Evolutionary conservation across 1,284 basidiomycete species (phyloP).

Genomic region (Pseudozyma sp.): DNA sequence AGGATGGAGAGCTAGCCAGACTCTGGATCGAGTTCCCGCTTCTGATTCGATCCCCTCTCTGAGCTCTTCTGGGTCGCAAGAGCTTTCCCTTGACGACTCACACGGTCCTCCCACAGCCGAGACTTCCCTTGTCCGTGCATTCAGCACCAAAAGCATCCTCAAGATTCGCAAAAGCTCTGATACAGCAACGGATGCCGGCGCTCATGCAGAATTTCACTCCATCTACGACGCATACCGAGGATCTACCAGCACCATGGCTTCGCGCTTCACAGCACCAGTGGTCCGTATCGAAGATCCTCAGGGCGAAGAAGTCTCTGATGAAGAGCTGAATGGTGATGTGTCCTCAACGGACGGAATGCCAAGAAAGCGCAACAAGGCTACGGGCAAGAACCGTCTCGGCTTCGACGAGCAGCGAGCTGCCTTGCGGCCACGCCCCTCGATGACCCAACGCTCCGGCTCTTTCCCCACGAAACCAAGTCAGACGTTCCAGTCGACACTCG

Average conservation of each 20-base stretch:
- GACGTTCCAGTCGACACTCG: slow-evolving; percentile 16
- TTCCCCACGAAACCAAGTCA: slow-evolving; percentile 9
- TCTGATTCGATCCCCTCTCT: slow-evolving; percentile 31
- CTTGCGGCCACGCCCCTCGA: slow-evolving; percentile 7
- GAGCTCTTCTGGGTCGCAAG: slow-evolving; percentile 31
- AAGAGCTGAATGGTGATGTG: slow-evolving; percentile 20
- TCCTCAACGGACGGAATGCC: slow-evolving; percentile 28
- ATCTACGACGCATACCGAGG: slow-evolving; percentile 35
- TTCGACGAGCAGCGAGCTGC: slow-evolving; percentile 53
- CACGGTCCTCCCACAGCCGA: slow-evolving; percentile 22
- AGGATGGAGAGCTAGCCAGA: not conserved
- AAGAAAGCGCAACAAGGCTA: slow-evolving; percentile 41
- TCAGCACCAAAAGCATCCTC: slow-evolving; percentile 6
- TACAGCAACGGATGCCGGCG: slow-evolving; percentile 2
- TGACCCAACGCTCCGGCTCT: slow-evolving; percentile 8
- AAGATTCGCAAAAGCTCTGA: not conserved
- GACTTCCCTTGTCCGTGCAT: slow-evolving; percentile 17
- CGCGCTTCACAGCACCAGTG: slow-evolving; percentile 26
- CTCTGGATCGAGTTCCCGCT: not conserved
- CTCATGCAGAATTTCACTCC: slow-evolving; percentile 21
- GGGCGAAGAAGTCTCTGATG: slow-evolving; percentile 27
- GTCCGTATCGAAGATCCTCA: slow-evolving; percentile 43
- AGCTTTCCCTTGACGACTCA: slow-evolving; percentile 18
- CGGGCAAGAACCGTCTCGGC: slow-evolving; percentile 20
- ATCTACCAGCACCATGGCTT: slow-evolving; percentile 27